Percentiles rank a stretch among this genome's conserved stretches.
These are phyloP conservation scores for Phaffia australis DNA, from an alignment of 768 basidiomycete genomes.

Conservation along the genomic window DNA sequence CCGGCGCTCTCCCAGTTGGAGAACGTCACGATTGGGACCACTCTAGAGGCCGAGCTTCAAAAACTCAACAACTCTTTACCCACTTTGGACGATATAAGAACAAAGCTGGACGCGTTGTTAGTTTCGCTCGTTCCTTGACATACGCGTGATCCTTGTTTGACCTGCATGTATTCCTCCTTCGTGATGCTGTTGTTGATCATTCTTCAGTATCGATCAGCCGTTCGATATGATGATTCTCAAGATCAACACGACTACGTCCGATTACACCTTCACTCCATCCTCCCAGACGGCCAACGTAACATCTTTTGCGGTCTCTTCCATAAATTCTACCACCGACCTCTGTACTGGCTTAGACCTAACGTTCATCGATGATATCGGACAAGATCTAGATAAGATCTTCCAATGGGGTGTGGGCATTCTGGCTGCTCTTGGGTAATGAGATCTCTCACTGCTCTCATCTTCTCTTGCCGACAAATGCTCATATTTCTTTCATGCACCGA, in stretches of 20 bases:
- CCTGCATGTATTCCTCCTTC: neutral
- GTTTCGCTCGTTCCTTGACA: slow-evolving; percentile 33
- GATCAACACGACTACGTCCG: slow-evolving; percentile 52
- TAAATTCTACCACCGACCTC: slow-evolving; percentile 41
- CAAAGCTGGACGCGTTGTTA: slow-evolving; percentile 56
- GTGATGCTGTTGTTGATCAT: neutral
- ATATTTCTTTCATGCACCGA: neutral
- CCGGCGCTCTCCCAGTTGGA: slow-evolving; percentile 63
- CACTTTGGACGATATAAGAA: slow-evolving; percentile 61
- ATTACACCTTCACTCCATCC: slow-evolving; percentile 47
- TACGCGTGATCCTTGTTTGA: neutral
- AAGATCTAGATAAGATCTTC: slow-evolving; percentile 64
- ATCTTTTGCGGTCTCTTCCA: slow-evolving; percentile 3
- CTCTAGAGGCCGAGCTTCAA: slow-evolving; percentile 61
- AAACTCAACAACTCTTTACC: slow-evolving; percentile 72
- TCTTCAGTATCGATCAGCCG: slow-evolving; percentile 20
- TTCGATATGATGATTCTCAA: slow-evolving; percentile 50
- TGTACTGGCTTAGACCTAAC: slow-evolving; percentile 69
- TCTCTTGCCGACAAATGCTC: too few species aligned
- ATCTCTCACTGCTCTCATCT: neutral
- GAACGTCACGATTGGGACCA: slow-evolving; percentile 67
- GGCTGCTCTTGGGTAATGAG: slow-evolving; percentile 43
- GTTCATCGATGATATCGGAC: slow-evolving; percentile 72
- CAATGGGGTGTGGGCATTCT: slow-evolving; percentile 70
- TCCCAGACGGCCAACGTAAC: slow-evolving; percentile 28